Evolutionary conservation across 2,329 filamentous ascomycete genomes (phyloP), one percentile per base, ranked within the genome.

Genomic region (Colletotrichum cordylinicola): DNA sequence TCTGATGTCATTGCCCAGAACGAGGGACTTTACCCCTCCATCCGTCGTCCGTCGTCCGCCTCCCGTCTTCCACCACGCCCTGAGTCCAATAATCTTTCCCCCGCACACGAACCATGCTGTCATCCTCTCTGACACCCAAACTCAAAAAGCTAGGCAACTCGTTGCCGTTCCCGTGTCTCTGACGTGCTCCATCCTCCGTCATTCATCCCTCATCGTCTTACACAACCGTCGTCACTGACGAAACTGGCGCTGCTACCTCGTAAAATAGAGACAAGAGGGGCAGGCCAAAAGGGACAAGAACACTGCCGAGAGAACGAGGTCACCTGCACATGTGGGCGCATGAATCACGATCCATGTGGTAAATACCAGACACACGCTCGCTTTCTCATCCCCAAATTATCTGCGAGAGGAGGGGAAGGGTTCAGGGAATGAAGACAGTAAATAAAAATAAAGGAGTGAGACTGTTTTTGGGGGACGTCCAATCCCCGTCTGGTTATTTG

Each of bases 331-430:
- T 7, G 65, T 65, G 48, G 55, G 65, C 16, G 43, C 71, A 74
- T 65, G 58, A 70, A 70, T 71, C 35, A 66, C 67, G 33, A 65
- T 35, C 67, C 72, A 74, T 71, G 67, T 37, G 31, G 27, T 29
- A 48, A 52, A 52, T 43, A 52, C 48, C 69, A 10, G 13, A 55
- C 62, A 39, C 31, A 48, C 35, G 8, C 48, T 62, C 33, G 18
- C 27, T 10, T 52, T 48, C 48, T 52, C 24, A 8, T 58, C n/a
- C 21, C 33, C 43, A 64, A 21, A 24, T 13, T 13, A 12, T 16
- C 39, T 2, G 48, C 24, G 35, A 65, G 16, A 21, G 24, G 62
- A 66, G 62, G 27, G 39, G 62, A 48, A 65, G 70, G n/a, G 56
- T 48, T 52, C 43, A 61, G 9, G 29, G n/a, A 56, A 5, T 21